Evolutionary conservation across 2,329 filamentous ascomycete genomes (phyloP).

Genomic region (Arthroderma uncinatum): DNA sequence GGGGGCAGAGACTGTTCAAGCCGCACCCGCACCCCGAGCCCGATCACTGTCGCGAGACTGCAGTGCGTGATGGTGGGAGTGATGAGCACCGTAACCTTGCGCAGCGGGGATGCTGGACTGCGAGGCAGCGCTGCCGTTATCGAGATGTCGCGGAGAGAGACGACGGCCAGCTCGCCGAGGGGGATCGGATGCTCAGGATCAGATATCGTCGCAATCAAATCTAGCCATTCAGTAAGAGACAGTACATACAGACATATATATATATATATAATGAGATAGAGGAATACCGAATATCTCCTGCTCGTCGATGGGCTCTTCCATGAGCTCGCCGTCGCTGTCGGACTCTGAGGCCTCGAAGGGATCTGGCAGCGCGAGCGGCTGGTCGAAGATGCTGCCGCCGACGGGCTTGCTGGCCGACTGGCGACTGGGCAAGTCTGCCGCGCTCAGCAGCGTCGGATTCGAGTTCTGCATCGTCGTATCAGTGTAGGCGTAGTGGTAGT

Average conservation of each 20-base stretch:
- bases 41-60: constrained; percentile 90
- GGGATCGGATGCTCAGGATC: constrained; percentile 95
- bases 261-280: background rate
- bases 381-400: constrained; percentile 40
- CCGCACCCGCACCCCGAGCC: constrained; percentile 79
- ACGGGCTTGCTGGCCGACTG: constrained; percentile 23
- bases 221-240: constrained; percentile 34
- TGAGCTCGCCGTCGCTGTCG: constrained; percentile 45
- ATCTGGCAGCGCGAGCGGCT: constrained; percentile 11
- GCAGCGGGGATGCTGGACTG: constrained; percentile 48
- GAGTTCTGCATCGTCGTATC: constrained; percentile 47
- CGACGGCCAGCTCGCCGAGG: constrained; percentile 82
- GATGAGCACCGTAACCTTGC: constrained; percentile 73
- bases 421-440: constrained; percentile 77
- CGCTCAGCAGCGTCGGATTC: constrained; percentile 85
- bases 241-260: background rate
- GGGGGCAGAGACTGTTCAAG: constrained; percentile 84
- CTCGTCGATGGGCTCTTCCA: constrained; percentile 78
- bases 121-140: constrained; percentile 58
- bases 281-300: constrained; percentile 82
- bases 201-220: constrained; percentile 86
- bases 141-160: constrained; percentile 88
- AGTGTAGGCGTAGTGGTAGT: background rate
- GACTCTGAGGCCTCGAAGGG: constrained; percentile 37
- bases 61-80: constrained; percentile 97